A percentile compares a stretch with the other conserved stretches of the same genome.
Evolutionary conservation across 2,329 filamentous ascomycete species (phyloP).

Genomic region (Fusarium sp.): DNA sequence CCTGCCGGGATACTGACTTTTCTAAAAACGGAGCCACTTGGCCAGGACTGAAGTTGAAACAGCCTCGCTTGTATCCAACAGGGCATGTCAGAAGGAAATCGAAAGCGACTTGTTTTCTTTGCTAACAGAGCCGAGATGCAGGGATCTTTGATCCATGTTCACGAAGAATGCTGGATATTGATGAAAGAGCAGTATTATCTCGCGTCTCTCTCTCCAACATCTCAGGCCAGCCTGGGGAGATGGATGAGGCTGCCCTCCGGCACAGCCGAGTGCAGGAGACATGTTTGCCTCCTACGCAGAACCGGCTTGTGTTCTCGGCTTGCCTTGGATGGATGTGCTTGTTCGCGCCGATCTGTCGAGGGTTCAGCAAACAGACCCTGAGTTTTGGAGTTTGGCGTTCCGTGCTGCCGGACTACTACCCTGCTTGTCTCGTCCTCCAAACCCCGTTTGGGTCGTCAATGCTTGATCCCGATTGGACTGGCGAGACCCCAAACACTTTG

Average conservation of each 20-base stretch:
- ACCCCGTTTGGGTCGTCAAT: slow-evolving; percentile 17
- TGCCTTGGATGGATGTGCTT: not conserved
- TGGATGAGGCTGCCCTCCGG: not conserved
- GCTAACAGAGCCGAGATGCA: not conserved
- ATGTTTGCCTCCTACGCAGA: not conserved
- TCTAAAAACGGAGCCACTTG: not conserved
- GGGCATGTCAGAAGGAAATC: not conserved
- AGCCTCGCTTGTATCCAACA: not conserved
- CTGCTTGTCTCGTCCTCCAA: slow-evolving; percentile 9
- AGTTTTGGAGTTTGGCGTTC: slow-evolving; percentile 12
- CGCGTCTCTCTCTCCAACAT: not conserved
- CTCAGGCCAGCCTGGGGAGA: not conserved
- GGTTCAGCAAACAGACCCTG: not conserved
- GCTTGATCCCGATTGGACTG: slow-evolving; percentile 26
- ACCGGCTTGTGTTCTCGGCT: not conserved
- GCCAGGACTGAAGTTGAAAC: not conserved
- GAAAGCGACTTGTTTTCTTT: not conserved
- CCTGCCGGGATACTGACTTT: not conserved
- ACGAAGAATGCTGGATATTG: not conserved
- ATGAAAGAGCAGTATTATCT: not conserved
- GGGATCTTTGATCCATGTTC: not conserved
- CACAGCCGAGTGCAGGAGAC: not conserved
- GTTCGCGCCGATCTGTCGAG: not conserved
- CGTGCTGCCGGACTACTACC: slow-evolving; percentile 16
- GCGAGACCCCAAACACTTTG: slow-evolving; percentile 3